Evolutionary conservation across 2,329 filamentous ascomycete genomes (phyloP).

Genomic region (Apiospora arundinis): DNA sequence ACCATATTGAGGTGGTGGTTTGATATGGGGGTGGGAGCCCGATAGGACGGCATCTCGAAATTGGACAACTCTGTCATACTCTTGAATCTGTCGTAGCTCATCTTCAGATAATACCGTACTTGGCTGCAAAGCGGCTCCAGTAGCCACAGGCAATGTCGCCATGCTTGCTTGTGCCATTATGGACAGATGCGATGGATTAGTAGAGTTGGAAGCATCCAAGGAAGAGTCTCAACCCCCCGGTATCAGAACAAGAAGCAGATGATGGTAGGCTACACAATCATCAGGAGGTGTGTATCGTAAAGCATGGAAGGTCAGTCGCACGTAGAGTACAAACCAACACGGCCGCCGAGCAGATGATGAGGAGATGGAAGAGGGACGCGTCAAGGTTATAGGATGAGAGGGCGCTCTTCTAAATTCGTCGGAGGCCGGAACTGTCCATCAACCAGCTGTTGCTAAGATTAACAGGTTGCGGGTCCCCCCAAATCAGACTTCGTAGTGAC

Average conservation of each 20-base stretch:
- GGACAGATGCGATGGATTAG: slow-evolving; percentile 6
- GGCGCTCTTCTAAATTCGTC: not conserved
- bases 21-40: slow-evolving; percentile 73
- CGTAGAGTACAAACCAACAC: slow-evolving; percentile 13
- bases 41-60: slow-evolving; percentile 83
- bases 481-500: too few species aligned
- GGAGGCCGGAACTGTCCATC: slow-evolving; percentile 9
- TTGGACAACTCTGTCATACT: slow-evolving; percentile 81
- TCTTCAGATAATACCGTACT: slow-evolving; percentile 31
- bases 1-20: slow-evolving; percentile 48
- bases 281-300: not conserved
- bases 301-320: slow-evolving; percentile 14
- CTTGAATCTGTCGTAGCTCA: slow-evolving; percentile 63
- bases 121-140: slow-evolving; percentile 24
- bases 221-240: not conserved
- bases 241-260: slow-evolving; percentile 6
- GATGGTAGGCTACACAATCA: slow-evolving; percentile 3
- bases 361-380: not conserved
- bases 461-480: not conserved
- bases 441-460: not conserved
- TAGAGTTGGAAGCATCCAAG: slow-evolving; percentile 1
- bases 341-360: not conserved
- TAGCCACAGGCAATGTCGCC: slow-evolving; percentile 29
- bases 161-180: slow-evolving; percentile 35
- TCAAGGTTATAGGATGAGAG: not conserved